Base-by-base conservation (phyloP, 179 eudicot species). In the Beta macrorhiza region DNA sequence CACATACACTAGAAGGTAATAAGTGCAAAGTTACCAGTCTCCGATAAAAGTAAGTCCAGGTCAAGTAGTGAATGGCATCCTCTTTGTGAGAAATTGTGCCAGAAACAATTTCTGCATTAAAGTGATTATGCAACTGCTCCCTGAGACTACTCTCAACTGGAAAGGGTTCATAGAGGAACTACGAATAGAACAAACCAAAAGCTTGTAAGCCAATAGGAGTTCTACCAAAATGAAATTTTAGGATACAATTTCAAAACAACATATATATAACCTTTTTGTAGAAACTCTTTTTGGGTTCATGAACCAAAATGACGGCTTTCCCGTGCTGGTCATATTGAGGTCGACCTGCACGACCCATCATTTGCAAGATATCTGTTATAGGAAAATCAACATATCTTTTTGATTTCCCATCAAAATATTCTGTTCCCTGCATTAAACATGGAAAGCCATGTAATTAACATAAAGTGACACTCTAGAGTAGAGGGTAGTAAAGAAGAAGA, bases 271-370 rank as follows among this genome's bases (percentile, higher is more conserved):
- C 99, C 99, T 96, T 96, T 76, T 96, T 96, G 82, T 96, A 96
- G 88, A 96, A 96, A 85, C 97, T 94, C 89, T 96, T 96, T 85
- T 96, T 96, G 62, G 99, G 99, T 81, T 96, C 99, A 85, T 96
- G 99, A 82, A 96, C 99, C 81, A 96, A 89, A 87, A 96, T 96
- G 72, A 96, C 97, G 77, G 99, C 99, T 91, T 96, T 96, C 78
- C 99, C 99, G 75, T 96, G 96, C 85, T 96, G 99, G 78, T 96
- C 99, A 83, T 78, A 96, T 82, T 96, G 99, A 47, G 99, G 99
- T 59, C 99, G 91, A 16, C 99, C 99, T 57, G 99, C 99, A 84
- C 99, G 94, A 72, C 99, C 99, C 99, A 96, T 96, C 99, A 96
- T 96, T 89, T 96, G 99, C 89, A 96, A 79, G 78, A 96, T 96